Base-by-base conservation (phyloP, 2,329 filamentous ascomycete species). In the Aspergillus terreus region DNA sequence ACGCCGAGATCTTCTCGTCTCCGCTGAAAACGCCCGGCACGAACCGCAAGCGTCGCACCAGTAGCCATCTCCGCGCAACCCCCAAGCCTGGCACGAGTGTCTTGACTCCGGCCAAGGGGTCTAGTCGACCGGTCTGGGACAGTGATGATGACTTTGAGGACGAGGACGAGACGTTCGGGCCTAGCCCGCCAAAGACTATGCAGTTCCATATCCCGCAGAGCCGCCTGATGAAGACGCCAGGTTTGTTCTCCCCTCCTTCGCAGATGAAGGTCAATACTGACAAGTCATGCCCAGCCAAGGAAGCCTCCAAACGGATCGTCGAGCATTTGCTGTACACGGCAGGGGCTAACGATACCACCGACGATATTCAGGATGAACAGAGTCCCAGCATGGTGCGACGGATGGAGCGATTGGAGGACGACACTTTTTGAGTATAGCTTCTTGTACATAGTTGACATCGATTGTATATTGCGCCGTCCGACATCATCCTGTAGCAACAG, bases 141-240 rank as follows among this genome's bases (percentile, higher is more conserved):
- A 88, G 85, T 62, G 86, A 91, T 55, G 85, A 84, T 25, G 82
- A 85, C 45, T 82, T 82, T 36, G 73, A 76, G 14, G 73, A 79
- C 40, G 65, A 82, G 5, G 85, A 87, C 52, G 81, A 81, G 6
- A 69, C 73, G 19, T 71, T 82, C 44, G 89, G 86, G 5, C 86
- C 91, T 71, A 96, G 90, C 64, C 94, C 94, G 25, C 94, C 94
- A 0, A 97, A 97, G 77, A 78, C 76, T 11, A 78, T 78, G 74
- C 76, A 78, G 47, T 78, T 78, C 53, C 76, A 78, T 65, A 71
- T 78, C 47, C 76, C 76, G 19, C 76, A 78, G 57, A 76, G 71
- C 52, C 69, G 75, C 33, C 58, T 78, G 23, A 69, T 78, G 64
- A 74, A 76, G 55, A 78, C 76, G 14, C 76, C 76, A 50, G 75